Evolutionary conservation across 768 basidiomycete genomes (phyloP).

Genomic region (Boletus coccyginus): DNA sequence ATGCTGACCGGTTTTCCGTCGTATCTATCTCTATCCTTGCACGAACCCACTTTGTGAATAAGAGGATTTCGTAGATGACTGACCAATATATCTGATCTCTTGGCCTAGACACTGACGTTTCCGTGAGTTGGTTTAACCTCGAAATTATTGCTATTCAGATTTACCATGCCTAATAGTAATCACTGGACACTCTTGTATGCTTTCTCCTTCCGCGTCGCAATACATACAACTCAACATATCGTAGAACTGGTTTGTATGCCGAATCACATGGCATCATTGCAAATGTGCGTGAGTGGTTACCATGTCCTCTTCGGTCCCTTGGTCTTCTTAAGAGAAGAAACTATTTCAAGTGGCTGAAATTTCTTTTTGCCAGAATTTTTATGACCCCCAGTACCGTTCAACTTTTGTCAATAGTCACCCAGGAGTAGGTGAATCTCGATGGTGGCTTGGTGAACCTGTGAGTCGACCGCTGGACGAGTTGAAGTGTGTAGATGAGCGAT

Average conservation of each 20-base stretch:
- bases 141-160: background rate
- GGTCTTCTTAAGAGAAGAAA: background rate
- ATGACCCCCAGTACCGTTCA: slow-evolving; percentile 57
- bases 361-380: slow-evolving; percentile 63
- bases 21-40: background rate
- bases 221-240: background rate
- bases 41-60: background rate
- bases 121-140: slow-evolving; percentile 51
- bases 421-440: slow-evolving; percentile 56
- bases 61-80: background rate
- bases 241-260: slow-evolving; percentile 80
- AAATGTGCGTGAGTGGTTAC: slow-evolving; percentile 51
- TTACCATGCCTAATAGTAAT: slow-evolving; percentile 46
- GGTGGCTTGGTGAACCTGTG: slow-evolving; percentile 91
- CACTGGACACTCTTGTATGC: slow-evolving; percentile 82
- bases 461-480: slow-evolving; percentile 12
- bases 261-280: slow-evolving; percentile 88
- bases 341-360: background rate
- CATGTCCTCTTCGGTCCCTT: background rate
- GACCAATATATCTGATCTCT: slow-evolving; percentile 1
- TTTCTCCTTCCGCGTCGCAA: slow-evolving; percentile 16
- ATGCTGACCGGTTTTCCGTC: background rate
- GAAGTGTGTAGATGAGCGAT: background rate
- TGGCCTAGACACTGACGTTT: slow-evolving; percentile 72
- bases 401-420: slow-evolving; percentile 67